phyloP scores from a whole-genome alignment of 177 flowering plant genomes.

The Vitis hybrid region DNA sequence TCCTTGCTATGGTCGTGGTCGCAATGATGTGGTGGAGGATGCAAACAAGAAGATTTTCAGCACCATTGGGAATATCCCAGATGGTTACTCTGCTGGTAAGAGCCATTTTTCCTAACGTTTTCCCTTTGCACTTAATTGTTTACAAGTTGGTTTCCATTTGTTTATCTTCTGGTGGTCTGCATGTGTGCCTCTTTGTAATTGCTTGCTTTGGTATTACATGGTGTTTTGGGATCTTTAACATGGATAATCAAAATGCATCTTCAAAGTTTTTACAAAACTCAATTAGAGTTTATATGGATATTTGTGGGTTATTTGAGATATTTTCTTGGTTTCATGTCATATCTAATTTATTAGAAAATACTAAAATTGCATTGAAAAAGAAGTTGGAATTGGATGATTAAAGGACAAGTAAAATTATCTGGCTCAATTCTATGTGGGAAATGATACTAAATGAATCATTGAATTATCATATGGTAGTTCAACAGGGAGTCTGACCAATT shows the following conservation, averaged over 20 bases:
- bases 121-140: neutral
- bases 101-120: neutral
- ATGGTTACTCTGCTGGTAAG: conserved; percentile 57
- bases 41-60: conserved; percentile 43
- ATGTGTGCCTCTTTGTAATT: neutral
- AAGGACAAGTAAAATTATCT: neutral
- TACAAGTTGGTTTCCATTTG: neutral
- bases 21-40: conserved; percentile 28
- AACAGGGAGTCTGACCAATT: neutral
- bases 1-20: conserved; percentile 68
- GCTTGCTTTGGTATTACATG: neutral
- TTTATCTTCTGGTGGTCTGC: neutral
- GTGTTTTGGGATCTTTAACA: neutral
- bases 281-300: neutral
- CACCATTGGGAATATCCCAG: conserved; percentile 42
- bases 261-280: too few relatives aligned
- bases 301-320: neutral
- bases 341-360: neutral
- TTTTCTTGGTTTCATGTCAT: neutral
- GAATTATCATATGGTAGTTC: neutral
- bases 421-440: neutral
- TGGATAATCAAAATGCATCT: neutral
- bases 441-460: neutral
- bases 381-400: neutral
- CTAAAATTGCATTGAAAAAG: neutral